Percentiles rank a stretch among this genome's conserved stretches.
phyloP scores from a whole-genome alignment of 164 flowering plant genomes.

The Vitis rupestris region DNA sequence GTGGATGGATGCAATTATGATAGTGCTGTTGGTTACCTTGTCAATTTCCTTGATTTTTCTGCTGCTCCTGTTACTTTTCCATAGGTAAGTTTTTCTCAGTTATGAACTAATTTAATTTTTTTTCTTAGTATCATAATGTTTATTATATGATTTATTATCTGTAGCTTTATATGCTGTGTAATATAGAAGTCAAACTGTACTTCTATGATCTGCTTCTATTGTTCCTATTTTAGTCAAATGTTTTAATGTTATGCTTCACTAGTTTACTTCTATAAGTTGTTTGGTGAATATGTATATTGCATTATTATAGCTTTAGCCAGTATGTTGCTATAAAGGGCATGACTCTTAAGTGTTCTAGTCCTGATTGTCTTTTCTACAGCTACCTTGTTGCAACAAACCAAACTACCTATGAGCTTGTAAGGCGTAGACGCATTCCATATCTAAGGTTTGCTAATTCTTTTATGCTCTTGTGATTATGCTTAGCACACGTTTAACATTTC shows the following conservation, averaged over 20 bases:
- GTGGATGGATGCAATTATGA: constrained; percentile 77
- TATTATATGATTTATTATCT: not conserved
- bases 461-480: not conserved
- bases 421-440: constrained; percentile 77
- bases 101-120: not conserved
- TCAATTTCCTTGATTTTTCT: constrained; percentile 59
- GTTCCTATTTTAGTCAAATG: no score
- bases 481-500: not conserved
- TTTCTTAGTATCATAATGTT: not conserved
- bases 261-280: no score
- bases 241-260: no score
- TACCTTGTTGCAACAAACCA: constrained; percentile 88
- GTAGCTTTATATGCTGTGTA: not conserved
- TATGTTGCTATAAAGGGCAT: no score
- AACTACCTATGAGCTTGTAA: constrained; percentile 88
- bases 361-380: constrained; percentile 41
- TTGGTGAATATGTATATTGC: no score
- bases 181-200: no score
- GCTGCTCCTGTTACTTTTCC: constrained; percentile 75
- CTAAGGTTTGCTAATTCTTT: constrained; percentile 45
- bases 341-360: no score
- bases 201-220: no score
- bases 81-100: constrained; percentile 47
- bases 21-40: constrained; percentile 58
- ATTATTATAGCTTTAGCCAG: no score